Evolutionary conservation across 495 filamentous ascomycete genomes (phyloP).

Genomic region (Hypomontagnella submonticulosa): DNA sequence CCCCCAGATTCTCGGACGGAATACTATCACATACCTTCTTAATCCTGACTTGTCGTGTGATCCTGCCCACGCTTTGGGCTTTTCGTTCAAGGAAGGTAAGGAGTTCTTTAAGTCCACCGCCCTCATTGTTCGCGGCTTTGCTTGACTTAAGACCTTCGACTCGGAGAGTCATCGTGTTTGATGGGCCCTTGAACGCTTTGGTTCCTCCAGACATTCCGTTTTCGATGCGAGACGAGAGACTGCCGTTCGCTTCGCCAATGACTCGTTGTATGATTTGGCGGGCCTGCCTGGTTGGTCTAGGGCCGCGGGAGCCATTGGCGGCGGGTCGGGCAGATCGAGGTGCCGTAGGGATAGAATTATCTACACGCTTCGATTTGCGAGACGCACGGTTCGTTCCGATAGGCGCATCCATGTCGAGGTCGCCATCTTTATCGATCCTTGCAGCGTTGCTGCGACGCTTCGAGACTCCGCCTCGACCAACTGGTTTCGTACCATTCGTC

Average conservation of each 20-base stretch:
- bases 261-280: slow-evolving; percentile 50
- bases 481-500: slow-evolving; percentile 29
- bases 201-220: slow-evolving; percentile 33
- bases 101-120: slow-evolving; percentile 76
- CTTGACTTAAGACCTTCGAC: slow-evolving; percentile 79
- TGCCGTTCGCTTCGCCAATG: slow-evolving; percentile 45
- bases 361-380: slow-evolving; percentile 39
- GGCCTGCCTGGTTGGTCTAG: slow-evolving; percentile 48
- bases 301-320: slow-evolving; percentile 45
- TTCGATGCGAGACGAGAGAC: slow-evolving; percentile 32
- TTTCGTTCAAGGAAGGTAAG: slow-evolving; percentile 86
- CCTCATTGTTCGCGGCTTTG: slow-evolving; percentile 74
- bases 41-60: slow-evolving; percentile 69
- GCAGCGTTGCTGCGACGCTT: slow-evolving; percentile 66
- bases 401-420: slow-evolving; percentile 78
- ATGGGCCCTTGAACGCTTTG: slow-evolving; percentile 25
- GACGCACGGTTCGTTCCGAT: slow-evolving; percentile 50
- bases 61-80: slow-evolving; percentile 65
- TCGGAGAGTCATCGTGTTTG: slow-evolving; percentile 55
- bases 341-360: slow-evolving; percentile 35
- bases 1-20: slow-evolving; percentile 52
- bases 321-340: slow-evolving; percentile 30
- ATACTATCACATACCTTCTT: slow-evolving; percentile 81
- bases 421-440: slow-evolving; percentile 80
- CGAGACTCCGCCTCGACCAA: slow-evolving; percentile 71